phyloP scores from a whole-genome alignment of 176 grass and related monocot genomes.

The Phoenix dactylifera region DNA sequence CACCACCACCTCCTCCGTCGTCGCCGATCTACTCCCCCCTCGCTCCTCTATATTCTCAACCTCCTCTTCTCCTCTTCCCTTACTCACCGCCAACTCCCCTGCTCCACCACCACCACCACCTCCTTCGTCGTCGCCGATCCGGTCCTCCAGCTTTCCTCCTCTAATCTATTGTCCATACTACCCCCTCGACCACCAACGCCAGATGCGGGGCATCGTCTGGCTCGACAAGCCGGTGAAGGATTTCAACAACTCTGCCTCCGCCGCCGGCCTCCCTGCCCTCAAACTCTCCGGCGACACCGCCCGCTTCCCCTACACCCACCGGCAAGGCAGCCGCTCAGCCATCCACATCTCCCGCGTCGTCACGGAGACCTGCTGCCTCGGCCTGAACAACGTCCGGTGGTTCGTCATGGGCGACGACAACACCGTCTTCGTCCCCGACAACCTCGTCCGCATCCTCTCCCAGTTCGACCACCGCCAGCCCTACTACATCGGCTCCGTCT shows the following conservation, averaged over 20 bases:
- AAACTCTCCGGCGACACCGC: constrained; percentile 71
- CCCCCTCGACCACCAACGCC: constrained; percentile 37
- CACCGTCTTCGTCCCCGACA: constrained; percentile 40
- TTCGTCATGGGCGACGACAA: constrained; percentile 98
- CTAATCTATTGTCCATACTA: neutral
- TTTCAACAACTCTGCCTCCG: constrained; percentile 45
- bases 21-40: too few species aligned
- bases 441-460: too few species aligned
- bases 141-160: constrained; percentile 1
- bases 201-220: constrained; percentile 20
- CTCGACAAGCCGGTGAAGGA: constrained; percentile 63
- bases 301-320: constrained; percentile 70
- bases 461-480: too few species aligned
- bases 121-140: too few species aligned
- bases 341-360: constrained; percentile 94
- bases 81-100: too few species aligned
- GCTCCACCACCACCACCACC: too few species aligned
- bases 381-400: constrained; percentile 65
- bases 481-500: constrained; percentile 17
- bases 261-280: constrained; percentile 47
- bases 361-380: constrained; percentile 75
- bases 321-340: constrained; percentile 72
- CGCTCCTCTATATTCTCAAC: too few species aligned
- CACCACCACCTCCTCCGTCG: too few species aligned
- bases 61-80: too few species aligned